Conservation (phyloP, 2,329 filamentous ascomycete genomes). For the Nectriaceae sp. region DNA sequence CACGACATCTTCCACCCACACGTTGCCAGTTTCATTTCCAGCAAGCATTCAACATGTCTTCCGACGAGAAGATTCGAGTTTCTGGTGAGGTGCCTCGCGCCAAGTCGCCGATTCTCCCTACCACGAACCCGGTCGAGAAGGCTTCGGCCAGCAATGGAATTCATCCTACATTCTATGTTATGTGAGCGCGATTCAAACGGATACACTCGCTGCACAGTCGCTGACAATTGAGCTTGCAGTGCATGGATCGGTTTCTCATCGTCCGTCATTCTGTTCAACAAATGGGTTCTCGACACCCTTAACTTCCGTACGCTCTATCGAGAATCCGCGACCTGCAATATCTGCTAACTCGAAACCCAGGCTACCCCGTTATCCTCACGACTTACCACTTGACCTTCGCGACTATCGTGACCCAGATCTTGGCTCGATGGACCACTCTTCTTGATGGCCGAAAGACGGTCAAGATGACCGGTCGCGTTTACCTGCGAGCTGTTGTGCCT, state of each 20-base stretch:
- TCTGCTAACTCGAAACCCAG: slow-evolving; percentile 40
- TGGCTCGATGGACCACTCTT: slow-evolving; percentile 84
- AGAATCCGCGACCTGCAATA: slow-evolving; percentile 2
- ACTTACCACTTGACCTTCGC: slow-evolving; percentile 96
- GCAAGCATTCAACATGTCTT: slow-evolving; percentile 50
- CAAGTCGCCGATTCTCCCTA: slow-evolving; percentile 71
- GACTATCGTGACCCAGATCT: slow-evolving; percentile 87
- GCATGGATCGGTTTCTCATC: slow-evolving; percentile 92
- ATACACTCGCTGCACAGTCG: slow-evolving; percentile 6
- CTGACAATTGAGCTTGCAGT: slow-evolving; percentile 48
- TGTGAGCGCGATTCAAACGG: slow-evolving; percentile 45
- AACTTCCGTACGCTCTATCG: slow-evolving; percentile 61
- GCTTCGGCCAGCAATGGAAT: slow-evolving; percentile 65
- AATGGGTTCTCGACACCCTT: slow-evolving; percentile 88
- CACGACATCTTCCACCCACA: slow-evolving; percentile 22
- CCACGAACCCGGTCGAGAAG: slow-evolving; percentile 78
- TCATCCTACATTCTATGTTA: slow-evolving; percentile 85
- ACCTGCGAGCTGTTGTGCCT: slow-evolving; percentile 89
- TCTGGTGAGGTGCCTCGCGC: slow-evolving; percentile 74
- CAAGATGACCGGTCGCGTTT: slow-evolving; percentile 95
- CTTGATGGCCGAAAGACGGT: slow-evolving; percentile 95
- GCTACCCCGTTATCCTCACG: slow-evolving; percentile 78
- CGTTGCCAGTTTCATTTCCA: slow-evolving; percentile 32
- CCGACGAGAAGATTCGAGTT: slow-evolving; percentile 78
- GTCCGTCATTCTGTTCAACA: slow-evolving; percentile 98